phyloP scores from a whole-genome alignment of 176 grass and related monocot species.

The maize (Zea mays) region Zm-B73-REFERENCE-NAM-5.0 NC_050099.1:230317001-230317500 shows the following conservation, averaged over 20 bases:
- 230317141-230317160: constrained; percentile 58
- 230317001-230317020: constrained; percentile 72
- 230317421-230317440: background rate
- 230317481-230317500: background rate
- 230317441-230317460: constrained; percentile 19
- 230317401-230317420: constrained; percentile 6
- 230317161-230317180: constrained; percentile 67
- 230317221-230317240: constrained; percentile 90
- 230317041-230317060: constrained; percentile 58
- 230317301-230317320: constrained; percentile 60
- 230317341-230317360: constrained; percentile 59
- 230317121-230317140: constrained; percentile 44
- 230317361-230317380: constrained; percentile 32
- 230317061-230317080: constrained; percentile 64
- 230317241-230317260: constrained; percentile 86
- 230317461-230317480: too few relatives aligned
- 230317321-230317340: constrained; percentile 41
- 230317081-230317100: constrained; percentile 58
- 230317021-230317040: constrained; percentile 53
- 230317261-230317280: constrained; percentile 73
- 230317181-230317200: constrained; percentile 59
- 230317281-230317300: constrained; percentile 42
- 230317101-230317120: constrained; percentile 55
- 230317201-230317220: constrained; percentile 60
- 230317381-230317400: background rate